These are phyloP conservation scores for Candida schatavii DNA, from an alignment of 805 yeast species.

Conservation along the genomic window DNA sequence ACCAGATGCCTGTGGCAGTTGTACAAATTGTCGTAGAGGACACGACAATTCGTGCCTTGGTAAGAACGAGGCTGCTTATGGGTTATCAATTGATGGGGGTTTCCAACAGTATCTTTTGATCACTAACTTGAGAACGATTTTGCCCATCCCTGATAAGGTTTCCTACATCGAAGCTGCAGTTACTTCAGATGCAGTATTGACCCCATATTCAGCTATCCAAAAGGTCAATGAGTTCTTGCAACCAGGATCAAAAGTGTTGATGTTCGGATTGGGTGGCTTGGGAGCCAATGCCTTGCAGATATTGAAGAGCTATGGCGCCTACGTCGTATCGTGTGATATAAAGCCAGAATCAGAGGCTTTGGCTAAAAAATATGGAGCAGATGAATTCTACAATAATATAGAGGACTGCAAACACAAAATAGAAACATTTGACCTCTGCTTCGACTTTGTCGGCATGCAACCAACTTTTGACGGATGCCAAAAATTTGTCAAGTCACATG, in stretches of 20 bases:
- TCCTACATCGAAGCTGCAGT: slow-evolving; percentile 39
- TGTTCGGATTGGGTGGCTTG: slow-evolving; percentile 42
- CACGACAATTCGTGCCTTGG: slow-evolving; percentile 27
- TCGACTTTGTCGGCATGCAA: slow-evolving; percentile 39
- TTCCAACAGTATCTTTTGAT: slow-evolving; percentile 39
- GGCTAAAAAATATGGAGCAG: slow-evolving; percentile 39
- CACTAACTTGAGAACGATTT: slow-evolving; percentile 29
- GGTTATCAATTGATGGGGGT: slow-evolving; percentile 39
- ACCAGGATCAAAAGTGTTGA: slow-evolving; percentile 36
- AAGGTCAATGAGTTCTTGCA: slow-evolving; percentile 25
- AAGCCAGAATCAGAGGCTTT: slow-evolving; percentile 22
- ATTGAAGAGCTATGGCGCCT: slow-evolving; percentile 27
- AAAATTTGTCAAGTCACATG: slow-evolving; percentile 30
- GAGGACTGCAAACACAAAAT: slow-evolving; percentile 20
- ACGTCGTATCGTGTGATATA: slow-evolving; percentile 32
- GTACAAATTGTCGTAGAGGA: slow-evolving; percentile 34
- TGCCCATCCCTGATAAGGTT: slow-evolving; percentile 40
- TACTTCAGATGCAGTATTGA: slow-evolving; percentile 40
- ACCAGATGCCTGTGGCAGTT: slow-evolving; percentile 31
- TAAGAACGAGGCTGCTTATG: slow-evolving; percentile 23
- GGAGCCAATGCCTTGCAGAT: slow-evolving; percentile 45
- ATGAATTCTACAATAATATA: slow-evolving; percentile 36
- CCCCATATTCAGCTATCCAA: slow-evolving; percentile 41
- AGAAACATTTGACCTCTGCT: slow-evolving; percentile 37
- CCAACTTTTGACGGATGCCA: slow-evolving; percentile 25